phyloP scores from a whole-genome alignment of 2,329 filamentous ascomycete genomes.

The Clonostachys solani region DNA sequence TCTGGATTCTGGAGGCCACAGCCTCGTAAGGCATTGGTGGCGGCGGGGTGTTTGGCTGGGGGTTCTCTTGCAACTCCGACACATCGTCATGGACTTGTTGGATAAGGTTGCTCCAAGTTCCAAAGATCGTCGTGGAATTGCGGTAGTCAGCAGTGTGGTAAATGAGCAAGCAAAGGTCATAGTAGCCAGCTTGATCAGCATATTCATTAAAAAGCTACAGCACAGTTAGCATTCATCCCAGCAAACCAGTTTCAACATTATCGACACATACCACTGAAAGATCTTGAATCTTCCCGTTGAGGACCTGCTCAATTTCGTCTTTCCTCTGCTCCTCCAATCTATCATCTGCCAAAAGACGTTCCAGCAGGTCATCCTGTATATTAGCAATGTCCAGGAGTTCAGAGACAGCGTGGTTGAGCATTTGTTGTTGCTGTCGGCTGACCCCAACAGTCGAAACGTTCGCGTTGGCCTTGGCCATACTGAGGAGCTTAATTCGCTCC shows the following conservation, averaged over 20 bases:
- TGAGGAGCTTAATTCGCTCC: conserved; percentile 83
- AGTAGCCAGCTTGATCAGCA: conserved; percentile 87
- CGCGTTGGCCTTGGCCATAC: conserved; percentile 86
- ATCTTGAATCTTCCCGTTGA: conserved; percentile 75
- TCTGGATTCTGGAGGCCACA: conserved; percentile 59
- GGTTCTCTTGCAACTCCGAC: conserved; percentile 36
- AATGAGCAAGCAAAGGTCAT: conserved; percentile 88
- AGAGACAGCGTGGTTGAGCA: conserved; percentile 77
- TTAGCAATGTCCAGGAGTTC: conserved; percentile 89
- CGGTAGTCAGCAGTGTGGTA: conserved; percentile 90
- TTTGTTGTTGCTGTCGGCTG: conserved; percentile 75
- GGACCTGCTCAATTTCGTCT: conserved; percentile 57
- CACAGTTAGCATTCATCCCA: conserved; percentile 8
- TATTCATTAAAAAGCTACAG: conserved; percentile 84
- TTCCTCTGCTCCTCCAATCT: conserved; percentile 63
- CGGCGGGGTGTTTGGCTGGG: conserved; percentile 21
- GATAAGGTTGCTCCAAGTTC: conserved; percentile 82
- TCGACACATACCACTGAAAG: conserved; percentile 60
- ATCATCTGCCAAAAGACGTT: conserved; percentile 68
- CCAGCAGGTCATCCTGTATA: conserved; percentile 88
- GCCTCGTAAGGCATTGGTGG: conserved; percentile 64
- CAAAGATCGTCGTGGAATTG: conserved; percentile 76
- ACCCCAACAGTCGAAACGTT: conserved; percentile 77
- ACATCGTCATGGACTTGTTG: conserved; percentile 62
- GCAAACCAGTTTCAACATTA: conserved; percentile 6